phyloP scores from a whole-genome alignment of 371 early-diverging fungal genomes.

The Phascolomyces articulosus region DNA sequence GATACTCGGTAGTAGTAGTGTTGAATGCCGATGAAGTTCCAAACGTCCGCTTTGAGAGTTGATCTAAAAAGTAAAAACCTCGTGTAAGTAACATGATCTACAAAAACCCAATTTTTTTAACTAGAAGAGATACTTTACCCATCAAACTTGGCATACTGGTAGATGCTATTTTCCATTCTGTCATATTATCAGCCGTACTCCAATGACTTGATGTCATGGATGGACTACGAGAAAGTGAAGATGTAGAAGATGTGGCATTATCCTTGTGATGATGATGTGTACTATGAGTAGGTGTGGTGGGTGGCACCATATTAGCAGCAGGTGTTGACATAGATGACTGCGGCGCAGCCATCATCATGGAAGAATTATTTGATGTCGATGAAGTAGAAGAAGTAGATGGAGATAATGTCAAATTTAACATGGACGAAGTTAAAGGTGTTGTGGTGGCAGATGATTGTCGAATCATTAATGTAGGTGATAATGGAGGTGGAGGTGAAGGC shows the following conservation, averaged over 20 bases:
- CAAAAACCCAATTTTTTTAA: neutral
- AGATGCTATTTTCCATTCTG: constrained; percentile 25
- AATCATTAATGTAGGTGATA: constrained; percentile 11
- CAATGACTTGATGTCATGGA: neutral
- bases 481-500: constrained; percentile 17
- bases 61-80: constrained; percentile 17
- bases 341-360: constrained; percentile 10
- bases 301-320: constrained; percentile 1
- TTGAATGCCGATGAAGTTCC: constrained; percentile 16
- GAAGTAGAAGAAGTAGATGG: constrained; percentile 33
- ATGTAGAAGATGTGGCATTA: neutral
- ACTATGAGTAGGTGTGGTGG: constrained; percentile 17
- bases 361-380: constrained; percentile 19
- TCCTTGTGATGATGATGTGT: neutral
- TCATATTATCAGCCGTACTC: constrained; percentile 2
- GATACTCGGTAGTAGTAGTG: constrained; percentile 12
- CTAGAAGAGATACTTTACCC: constrained; percentile 24
- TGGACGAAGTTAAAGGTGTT: constrained; percentile 32
- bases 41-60: constrained; percentile 35
- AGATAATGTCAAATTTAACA: constrained; percentile 44
- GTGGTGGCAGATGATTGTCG: constrained; percentile 12
- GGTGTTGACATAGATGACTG: constrained; percentile 32
- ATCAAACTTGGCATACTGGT: constrained; percentile 44
- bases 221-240: neutral
- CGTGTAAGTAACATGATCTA: constrained; percentile 4